Base-by-base conservation (phyloP, 257 asterid genomes). In the Solanum paucissectum region DNA sequence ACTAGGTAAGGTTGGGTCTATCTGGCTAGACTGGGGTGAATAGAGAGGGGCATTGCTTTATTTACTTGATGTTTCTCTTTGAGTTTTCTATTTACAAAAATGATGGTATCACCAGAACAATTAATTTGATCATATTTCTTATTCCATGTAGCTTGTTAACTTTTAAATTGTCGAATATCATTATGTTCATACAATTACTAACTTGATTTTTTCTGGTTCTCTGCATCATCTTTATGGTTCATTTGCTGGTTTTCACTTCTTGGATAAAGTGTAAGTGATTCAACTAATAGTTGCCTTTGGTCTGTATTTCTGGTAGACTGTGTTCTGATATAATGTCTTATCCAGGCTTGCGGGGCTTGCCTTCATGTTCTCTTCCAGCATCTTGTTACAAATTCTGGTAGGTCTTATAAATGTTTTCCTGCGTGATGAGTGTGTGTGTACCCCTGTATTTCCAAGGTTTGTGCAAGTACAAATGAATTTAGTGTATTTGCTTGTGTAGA, bases 281-380 rank as follows among this genome's bases (percentile, higher is more conserved):
- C 60, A 58, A 33, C 58, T 73, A 86, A 76, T 86, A 85, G 86
- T 76, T 84, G 77, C 79, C 62, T 87, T 84, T 76, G 79, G 64
- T 90, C 20, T 9, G 11, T 66, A 64, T 66, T 86, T 86, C 52
- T 49, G 25, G 73, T 71, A 10, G 60, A 72, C 33, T 86, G 79
- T 46, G 33, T 49, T 88, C 86, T 90, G 86, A 88, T 86, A 62
- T 90, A 55, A 76, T 64, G 72, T 88, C 86, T 86, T 27, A 69
- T 87, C 75, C 98, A 97, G 99, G 92, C 99, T 97, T 90, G 98
- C 98, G 72, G 99, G 99, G 88, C 98, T 97, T 86, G 99, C 99
- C 46, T 97, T 96, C 91, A 96, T 96, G 99, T 97, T 97, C 93
- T 97, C 99, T 23, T 68, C 99, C 66, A 96, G 99, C 93, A 93